Evolutionary conservation across 768 basidiomycete species (phyloP).

Genomic region (Pulveroboletus sp.): DNA sequence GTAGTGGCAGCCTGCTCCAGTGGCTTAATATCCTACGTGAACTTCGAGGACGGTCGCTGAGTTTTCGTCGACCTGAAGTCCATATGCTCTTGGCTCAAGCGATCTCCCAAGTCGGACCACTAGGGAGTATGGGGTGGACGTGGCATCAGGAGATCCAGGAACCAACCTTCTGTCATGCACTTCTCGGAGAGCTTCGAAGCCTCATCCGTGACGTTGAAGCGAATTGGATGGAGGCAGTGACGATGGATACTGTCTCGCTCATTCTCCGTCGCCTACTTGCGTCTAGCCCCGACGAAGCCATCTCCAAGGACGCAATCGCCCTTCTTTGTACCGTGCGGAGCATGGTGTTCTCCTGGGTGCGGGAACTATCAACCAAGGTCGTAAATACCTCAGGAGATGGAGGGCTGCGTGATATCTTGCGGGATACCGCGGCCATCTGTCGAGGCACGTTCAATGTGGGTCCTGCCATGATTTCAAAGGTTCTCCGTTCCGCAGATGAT

Average conservation of each 20-base stretch:
- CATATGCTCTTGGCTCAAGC: constrained; percentile 44
- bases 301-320: constrained; percentile 18
- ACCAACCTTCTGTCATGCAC: constrained; percentile 29
- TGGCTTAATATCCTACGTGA: constrained; percentile 50
- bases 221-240: constrained; percentile 39
- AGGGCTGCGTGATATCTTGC: constrained; percentile 5
- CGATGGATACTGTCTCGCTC: constrained; percentile 31
- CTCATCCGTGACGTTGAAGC: constrained; percentile 33
- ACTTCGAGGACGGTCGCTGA: constrained; percentile 35
- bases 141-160: constrained; percentile 40
- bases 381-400: constrained; percentile 1
- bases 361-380: constrained; percentile 25
- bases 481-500: constrained; percentile 24
- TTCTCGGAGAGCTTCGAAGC: constrained; percentile 35
- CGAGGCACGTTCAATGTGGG: constrained; percentile 30
- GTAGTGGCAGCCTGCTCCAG: constrained; percentile 43
- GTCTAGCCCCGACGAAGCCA: constrained; percentile 4
- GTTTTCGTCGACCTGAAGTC: constrained; percentile 38
- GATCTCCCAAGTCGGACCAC: constrained; percentile 39
- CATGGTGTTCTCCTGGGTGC: constrained; percentile 35
- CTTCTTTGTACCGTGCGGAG: constrained; percentile 33
- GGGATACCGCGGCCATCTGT: constrained; percentile 20
- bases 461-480: not conserved
- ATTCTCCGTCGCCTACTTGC: constrained; percentile 36
- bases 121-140: constrained; percentile 14